phyloP scores from a whole-genome alignment of 2,329 filamentous ascomycete species.

The Ophiognomonia clavigignenti-juglandacearum region DNA sequence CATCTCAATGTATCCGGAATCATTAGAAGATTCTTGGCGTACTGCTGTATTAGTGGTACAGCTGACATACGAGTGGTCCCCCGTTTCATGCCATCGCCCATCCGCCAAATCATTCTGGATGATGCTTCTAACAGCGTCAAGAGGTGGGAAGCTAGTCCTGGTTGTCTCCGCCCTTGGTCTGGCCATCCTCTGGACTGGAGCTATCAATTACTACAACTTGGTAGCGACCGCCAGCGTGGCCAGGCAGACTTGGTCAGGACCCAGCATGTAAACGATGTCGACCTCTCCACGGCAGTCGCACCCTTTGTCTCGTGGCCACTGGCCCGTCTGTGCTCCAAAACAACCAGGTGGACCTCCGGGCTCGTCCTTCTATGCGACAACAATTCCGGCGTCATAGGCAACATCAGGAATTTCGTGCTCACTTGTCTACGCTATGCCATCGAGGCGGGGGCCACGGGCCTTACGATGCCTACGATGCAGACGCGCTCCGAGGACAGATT shows the following conservation, averaged over 20 bases:
- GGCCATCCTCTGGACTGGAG: constrained; percentile 22
- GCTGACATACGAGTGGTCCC: background rate
- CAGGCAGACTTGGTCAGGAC: background rate
- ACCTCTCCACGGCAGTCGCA: constrained; percentile 33
- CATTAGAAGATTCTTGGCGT: no score
- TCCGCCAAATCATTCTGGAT: background rate
- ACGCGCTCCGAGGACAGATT: constrained; percentile 37
- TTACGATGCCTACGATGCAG: constrained; percentile 41
- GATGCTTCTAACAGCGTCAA: constrained; percentile 12
- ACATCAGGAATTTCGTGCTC: constrained; percentile 46
- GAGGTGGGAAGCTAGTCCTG: constrained; percentile 18
- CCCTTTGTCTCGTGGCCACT: constrained; percentile 43
- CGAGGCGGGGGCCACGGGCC: constrained; percentile 40
- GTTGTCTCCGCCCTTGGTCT: constrained; percentile 20
- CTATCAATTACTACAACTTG: constrained; percentile 21
- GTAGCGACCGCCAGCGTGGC: constrained; percentile 18
- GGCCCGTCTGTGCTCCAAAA: constrained; percentile 37
- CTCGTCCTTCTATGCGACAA: constrained; percentile 45
- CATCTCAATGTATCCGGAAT: no score
- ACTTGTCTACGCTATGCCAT: constrained; percentile 46
- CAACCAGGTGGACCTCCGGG: constrained; percentile 33
- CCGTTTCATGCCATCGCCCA: background rate
- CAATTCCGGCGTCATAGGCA: constrained; percentile 46
- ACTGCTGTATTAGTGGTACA: no score
- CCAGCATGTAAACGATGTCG: constrained; percentile 19